Evolutionary conservation across 2,329 filamentous ascomycete genomes (phyloP), one percentile per base, ranked within the genome.

Genomic region (Scolecobasidium constrictum): DNA sequence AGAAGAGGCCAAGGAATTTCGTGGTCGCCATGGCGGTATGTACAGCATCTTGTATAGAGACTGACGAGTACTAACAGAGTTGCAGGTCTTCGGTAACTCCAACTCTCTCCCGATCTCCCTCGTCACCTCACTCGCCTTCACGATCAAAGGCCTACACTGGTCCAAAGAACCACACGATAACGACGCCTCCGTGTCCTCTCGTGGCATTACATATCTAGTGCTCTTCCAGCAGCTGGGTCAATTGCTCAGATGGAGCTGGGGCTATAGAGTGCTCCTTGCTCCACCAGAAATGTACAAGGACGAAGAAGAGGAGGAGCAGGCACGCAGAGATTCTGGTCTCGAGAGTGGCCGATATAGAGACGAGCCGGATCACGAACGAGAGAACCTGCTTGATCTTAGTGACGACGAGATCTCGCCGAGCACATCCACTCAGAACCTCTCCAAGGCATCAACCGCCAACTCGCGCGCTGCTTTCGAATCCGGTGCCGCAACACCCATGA

Each of bases 161-260:
- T 82, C 90, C 63, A 82, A 78, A 50, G 77, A 96, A 39, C 84
- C 86, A 0, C 83, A 86, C 42, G 92, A 98, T 53, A 96, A 93
- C 55, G 90, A 96, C 55, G 84, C 94, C 46, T 86, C 96, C 61
- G 92, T 98, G 16, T 88, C 78, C 18, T 90, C 92, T 3, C 79
- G 92, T 48, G 92, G 92, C 46, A 96, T 98, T 47, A 68, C 98
- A 1, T 98, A 98, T 57, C 73, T 98, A 9, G 72, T 98, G 48
- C 93, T 98, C 51, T 98, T 98, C 66, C 92, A 98, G 65, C 92
- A 98, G 60, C 76, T 98, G 3, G 92, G 92, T 17, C 92, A 98
- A 63, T 69, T 96, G 19, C 81, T 98, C 16, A 78, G 92, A 46
- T 98, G 92, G 92, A 95, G 86, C 49, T 98, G 92, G 92, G 92